Conservation (phyloP, 2,329 filamentous ascomycete genomes). For the Neopestalotiopsis sp. region DNA sequence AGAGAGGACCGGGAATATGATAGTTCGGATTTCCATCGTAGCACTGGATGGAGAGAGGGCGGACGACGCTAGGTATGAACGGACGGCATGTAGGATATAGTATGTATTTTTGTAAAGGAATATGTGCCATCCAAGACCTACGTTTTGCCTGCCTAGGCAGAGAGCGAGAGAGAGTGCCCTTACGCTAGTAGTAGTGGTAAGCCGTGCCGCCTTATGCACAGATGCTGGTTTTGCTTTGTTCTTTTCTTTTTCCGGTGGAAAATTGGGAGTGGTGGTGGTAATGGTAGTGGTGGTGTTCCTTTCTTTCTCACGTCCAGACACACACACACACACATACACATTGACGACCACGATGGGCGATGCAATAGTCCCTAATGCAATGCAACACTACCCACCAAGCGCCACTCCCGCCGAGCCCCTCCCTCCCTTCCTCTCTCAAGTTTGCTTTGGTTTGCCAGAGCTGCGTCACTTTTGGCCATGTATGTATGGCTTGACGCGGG, state of each 20-base stretch:
- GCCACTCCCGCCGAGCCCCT: background rate
- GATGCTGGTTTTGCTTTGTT: background rate
- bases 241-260: background rate
- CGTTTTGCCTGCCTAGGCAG: background rate
- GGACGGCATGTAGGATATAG: background rate
- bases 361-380: conserved; percentile 4
- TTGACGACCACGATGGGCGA: background rate
- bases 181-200: background rate
- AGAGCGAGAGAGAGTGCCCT: too few species aligned
- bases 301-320: too few species aligned
- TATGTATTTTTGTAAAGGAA: background rate
- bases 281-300: too few species aligned
- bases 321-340: too few species aligned
- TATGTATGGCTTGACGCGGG: background rate
- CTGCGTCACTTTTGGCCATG: too few species aligned
- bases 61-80: too few species aligned
- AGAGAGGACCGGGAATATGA: background rate
- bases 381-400: background rate
- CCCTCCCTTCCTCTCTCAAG: background rate
- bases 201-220: background rate
- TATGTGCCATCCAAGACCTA: background rate
- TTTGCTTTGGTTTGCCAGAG: background rate
- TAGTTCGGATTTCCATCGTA: background rate
- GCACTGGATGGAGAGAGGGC: background rate
- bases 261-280: too few species aligned